Conservation (phyloP, 2,329 filamentous ascomycete species). For the Emergomyces pasteurianus region DNA sequence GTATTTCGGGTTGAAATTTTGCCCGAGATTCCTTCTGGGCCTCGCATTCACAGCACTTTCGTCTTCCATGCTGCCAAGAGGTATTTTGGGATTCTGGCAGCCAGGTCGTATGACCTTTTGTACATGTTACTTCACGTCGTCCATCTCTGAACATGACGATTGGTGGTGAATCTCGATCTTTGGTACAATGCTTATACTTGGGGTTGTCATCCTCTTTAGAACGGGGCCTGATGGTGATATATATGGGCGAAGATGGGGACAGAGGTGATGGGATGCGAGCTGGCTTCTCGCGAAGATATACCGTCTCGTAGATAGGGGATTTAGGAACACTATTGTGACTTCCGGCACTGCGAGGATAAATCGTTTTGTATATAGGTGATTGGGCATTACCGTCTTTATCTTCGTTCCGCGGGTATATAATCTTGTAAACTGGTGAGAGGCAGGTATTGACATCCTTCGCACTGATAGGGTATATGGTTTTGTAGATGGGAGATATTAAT, state of each 20-base stretch:
- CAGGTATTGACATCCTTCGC: neutral
- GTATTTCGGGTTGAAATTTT: neutral
- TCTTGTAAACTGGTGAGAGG: neutral
- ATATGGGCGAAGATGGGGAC: neutral
- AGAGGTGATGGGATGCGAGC: neutral
- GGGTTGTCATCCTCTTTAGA: neutral
- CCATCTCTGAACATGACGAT: neutral
- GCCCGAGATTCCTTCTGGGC: neutral
- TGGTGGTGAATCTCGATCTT: neutral
- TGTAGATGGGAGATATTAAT: neutral
- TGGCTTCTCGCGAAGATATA: neutral
- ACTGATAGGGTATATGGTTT: constrained; percentile 1
- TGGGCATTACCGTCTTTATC: neutral
- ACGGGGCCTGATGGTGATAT: neutral
- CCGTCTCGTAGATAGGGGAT: neutral
- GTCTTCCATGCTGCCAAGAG: neutral
- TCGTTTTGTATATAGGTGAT: neutral
- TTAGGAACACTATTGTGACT: neutral
- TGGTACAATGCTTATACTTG: neutral
- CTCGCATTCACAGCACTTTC: neutral
- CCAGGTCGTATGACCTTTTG: neutral
- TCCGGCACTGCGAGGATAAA: neutral
- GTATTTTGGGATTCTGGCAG: neutral
- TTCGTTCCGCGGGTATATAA: neutral
- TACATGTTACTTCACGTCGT: neutral